phyloP scores from a whole-genome alignment of 2,329 filamentous ascomycete species.

The Trichoderma hamatum region DNA sequence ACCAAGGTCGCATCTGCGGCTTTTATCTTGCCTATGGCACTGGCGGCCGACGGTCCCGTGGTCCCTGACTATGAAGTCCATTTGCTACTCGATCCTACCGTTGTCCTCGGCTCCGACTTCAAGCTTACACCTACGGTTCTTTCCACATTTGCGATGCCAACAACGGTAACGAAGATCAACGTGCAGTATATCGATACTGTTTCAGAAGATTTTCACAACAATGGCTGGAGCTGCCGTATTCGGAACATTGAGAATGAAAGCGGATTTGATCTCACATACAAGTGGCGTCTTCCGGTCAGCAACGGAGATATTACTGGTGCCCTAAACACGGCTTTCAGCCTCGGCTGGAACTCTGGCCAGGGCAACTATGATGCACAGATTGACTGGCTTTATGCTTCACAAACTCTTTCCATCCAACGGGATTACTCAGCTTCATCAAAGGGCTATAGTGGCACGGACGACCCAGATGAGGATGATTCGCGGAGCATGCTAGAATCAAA shows the following conservation, averaged over 20 bases:
- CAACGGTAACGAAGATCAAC: constrained; percentile 21
- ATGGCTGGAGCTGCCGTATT: constrained; percentile 18
- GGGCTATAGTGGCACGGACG: constrained; percentile 16
- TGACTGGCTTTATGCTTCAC: constrained; percentile 16
- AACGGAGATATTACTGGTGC: constrained; percentile 9
- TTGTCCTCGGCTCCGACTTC: constrained; percentile 16
- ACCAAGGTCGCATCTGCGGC: neutral
- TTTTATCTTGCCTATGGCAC: neutral
- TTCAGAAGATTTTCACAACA: constrained; percentile 5
- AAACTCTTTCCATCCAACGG: constrained; percentile 13
- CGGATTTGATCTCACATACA: constrained; percentile 12
- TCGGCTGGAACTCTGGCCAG: constrained; percentile 18
- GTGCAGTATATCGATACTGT: constrained; percentile 16
- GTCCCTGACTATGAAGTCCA: constrained; percentile 21
- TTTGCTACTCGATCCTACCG: constrained; percentile 8
- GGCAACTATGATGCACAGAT: constrained; percentile 14
- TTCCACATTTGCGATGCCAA: constrained; percentile 17
- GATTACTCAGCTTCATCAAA: constrained; percentile 15
- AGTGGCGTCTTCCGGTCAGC: constrained; percentile 14
- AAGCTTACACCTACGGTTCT: constrained; percentile 16
- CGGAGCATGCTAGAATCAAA: constrained; percentile 7
- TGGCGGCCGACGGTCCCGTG: constrained; percentile 6
- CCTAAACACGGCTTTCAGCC: constrained; percentile 2
- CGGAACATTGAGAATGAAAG: constrained; percentile 19
- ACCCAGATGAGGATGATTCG: constrained; percentile 1